Conservation (phyloP, 345 rosid genomes). For the Gossypium ekmanianum region DNA sequence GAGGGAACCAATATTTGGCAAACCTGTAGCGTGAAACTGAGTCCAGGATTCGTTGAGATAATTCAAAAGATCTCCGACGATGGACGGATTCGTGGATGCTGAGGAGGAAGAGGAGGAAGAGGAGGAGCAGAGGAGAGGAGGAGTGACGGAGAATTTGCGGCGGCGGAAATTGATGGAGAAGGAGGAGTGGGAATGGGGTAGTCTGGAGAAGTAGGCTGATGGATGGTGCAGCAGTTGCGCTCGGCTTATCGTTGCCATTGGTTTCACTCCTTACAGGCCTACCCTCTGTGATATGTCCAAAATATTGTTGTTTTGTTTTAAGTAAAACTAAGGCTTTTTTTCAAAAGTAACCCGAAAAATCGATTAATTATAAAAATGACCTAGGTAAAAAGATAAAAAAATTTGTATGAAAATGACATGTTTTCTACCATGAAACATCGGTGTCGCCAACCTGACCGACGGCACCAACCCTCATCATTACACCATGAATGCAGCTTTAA, state of each 20-base stretch:
- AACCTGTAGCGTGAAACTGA: slow-evolving; percentile 89
- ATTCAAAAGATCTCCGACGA: slow-evolving; percentile 63
- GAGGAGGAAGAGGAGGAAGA: slow-evolving; percentile 24
- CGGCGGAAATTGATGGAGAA: slow-evolving; percentile 17
- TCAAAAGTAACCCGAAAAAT: no score
- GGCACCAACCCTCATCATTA: no score
- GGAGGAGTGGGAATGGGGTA: slow-evolving; percentile 14
- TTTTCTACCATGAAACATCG: no score
- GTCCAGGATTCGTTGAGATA: slow-evolving; percentile 96
- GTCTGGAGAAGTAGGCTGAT: slow-evolving; percentile 24
- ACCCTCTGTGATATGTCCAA: not conserved
- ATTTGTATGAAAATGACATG: no score
- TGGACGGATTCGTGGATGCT: slow-evolving; percentile 21
- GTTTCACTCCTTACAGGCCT: not conserved
- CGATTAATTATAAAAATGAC: no score
- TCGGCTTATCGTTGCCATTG: slow-evolving; percentile 45
- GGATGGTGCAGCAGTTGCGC: slow-evolving; percentile 39
- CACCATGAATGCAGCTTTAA: no score
- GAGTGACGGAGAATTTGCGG: slow-evolving; percentile 33
- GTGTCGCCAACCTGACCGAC: no score
- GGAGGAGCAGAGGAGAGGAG: slow-evolving; percentile 12
- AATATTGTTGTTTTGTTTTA: not conserved
- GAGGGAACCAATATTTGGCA: not conserved
- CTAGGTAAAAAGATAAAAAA: no score
- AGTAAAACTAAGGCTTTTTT: no score